Evolutionary conservation across 257 asterid species (phyloP), one percentile per base, ranked within the genome.

Genomic region (Gardenia jasminoides): DNA sequence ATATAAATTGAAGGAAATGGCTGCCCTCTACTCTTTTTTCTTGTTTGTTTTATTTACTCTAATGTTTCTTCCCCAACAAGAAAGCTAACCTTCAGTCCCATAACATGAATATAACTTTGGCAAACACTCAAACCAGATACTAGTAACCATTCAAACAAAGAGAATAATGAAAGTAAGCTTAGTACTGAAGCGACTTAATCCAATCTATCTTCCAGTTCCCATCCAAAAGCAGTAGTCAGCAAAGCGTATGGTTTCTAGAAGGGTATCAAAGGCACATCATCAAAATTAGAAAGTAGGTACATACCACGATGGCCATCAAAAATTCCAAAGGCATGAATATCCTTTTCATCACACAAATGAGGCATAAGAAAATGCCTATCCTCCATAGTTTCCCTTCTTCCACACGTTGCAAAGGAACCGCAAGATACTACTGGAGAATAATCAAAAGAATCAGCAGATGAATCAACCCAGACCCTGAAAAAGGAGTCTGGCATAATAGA

Each of bases 261-360:
- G 62, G 62, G 39, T 39, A 36, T 20, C 39, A 10, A 36, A 39
- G n/a, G 78, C 69, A 39, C 26, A 2, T 56, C n/a, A 59, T 56
- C 26, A 58, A 15, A 64, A 74, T 47, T 67, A 61, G 78, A 82
- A 72, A 61, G 73, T 79, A 79, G 62, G 82, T 44, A 72, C 81
- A 77, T 91, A 95, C 99, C 99, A 89, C 99, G 96, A 90, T 95
- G 99, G 59, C 99, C 99, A 84, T 95, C 98, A 70, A 95, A 90
- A 83, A 95, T 88, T 75, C 98, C 99, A 75, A 93, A 95, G 20
- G 88, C 79, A 85, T 95, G 97, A 68, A 93, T 80, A 82, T 82
- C 88, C 61, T 82, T 79, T 81, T 86, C 88, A 75, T 86, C 78
- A 81, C 86, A 87, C 75, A 93, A 68, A 56, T 82, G 80, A 36